Conservation (phyloP, 192 early-diverging fungal genomes). For the Backusella tarrabulga region DNA sequence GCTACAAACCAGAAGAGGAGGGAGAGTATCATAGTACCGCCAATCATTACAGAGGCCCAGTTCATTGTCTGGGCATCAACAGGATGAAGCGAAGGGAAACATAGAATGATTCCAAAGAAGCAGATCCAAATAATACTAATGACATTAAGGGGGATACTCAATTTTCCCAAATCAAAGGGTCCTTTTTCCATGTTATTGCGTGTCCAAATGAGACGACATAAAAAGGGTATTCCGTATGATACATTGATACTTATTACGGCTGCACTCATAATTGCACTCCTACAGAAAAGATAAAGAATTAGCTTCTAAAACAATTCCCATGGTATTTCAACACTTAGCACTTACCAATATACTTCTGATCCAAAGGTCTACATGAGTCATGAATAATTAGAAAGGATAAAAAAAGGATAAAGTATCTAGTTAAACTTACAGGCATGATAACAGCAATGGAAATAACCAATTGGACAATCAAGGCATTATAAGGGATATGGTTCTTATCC, state of each 20-base stretch:
- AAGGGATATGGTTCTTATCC: conserved; percentile 33
- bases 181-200: conserved; percentile 37
- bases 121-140: conserved; percentile 41
- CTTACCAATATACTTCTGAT: conserved; percentile 30
- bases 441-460: conserved; percentile 34
- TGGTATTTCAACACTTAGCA: no score
- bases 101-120: conserved; percentile 42
- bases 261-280: conserved; percentile 44
- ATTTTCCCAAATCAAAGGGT: conserved; percentile 37
- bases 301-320: no score
- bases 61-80: conserved; percentile 43
- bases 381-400: neutral
- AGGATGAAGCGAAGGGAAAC: conserved; percentile 33
- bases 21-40: conserved; percentile 28
- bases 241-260: conserved; percentile 47
- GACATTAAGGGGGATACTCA: conserved; percentile 33
- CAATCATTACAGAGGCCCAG: conserved; percentile 43
- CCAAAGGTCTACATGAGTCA: conserved; percentile 28
- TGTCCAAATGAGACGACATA: conserved; percentile 40
- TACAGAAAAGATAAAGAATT: no score
- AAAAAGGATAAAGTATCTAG: neutral
- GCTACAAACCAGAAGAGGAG: conserved; percentile 41
- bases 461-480: conserved; percentile 34
- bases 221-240: conserved; percentile 45
- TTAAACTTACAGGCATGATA: conserved; percentile 35